Base-by-base conservation (phyloP, 345 rosid genomes). In the Heritiera littoralis region DNA sequence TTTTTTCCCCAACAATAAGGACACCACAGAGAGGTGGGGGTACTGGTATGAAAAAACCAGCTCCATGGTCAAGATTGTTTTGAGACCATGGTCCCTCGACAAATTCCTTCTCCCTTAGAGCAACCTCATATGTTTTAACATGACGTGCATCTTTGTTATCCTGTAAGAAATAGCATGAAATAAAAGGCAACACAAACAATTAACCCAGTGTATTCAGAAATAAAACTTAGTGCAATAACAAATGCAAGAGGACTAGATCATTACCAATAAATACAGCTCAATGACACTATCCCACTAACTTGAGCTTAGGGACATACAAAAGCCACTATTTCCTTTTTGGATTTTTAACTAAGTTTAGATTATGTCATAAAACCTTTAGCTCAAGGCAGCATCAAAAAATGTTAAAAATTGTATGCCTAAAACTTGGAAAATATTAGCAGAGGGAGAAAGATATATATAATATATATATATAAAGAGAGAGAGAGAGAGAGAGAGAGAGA, bases 141-240 rank as follows among this genome's bases (percentile, higher is more conserved):
- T 97, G 98, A 20, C 98, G 98, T 67, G 97, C 98, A 88, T 94
- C 99, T 90, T 94, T 97, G 77, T 97, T 97, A 82, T 97, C 99
- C 99, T 96, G 85, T 68, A 78, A 82, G 65, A 7, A 80, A 13
- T 20, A 69, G 45, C 66, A 45, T 61, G 59, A 52, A 23, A 48
- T 65, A 65, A 71, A 76, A 78, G 54, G 72, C 6, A 10, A 60
- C 18, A 51, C 40, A 74, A 35, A 63, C 70, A 49, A 14, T 23
- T 23, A 23, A 72, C 58, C 32, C 18, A 30, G 60, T 41, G 28
- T 23, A 23, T 23, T 23, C 28, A 23, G 28, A 23, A 23, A 23
- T 23, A 23, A 23, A 23, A 23, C 28, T 23, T 20, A 28, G 7
- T 71, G 13, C 13, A 71, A 30, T 41, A 71, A 32, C 49, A 30